phyloP scores from a whole-genome alignment of 2,329 filamentous ascomycete genomes.

The Bretziella fagacearum region DNA sequence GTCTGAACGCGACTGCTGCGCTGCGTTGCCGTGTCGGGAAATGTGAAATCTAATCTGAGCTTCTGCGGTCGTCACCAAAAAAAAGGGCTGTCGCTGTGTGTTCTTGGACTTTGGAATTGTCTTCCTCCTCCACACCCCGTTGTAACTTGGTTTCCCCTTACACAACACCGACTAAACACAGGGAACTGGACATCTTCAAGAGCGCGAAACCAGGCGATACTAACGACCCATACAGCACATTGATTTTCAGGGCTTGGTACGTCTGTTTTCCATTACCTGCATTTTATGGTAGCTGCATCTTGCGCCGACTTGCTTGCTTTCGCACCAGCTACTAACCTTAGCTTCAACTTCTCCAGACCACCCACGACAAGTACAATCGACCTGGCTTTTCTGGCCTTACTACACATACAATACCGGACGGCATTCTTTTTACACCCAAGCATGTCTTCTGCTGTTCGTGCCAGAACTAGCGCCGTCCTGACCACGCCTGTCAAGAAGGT shows the following conservation, averaged over 20 bases:
- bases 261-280: not conserved
- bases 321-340: not conserved
- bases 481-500: constrained; percentile 28
- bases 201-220: not conserved
- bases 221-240: not conserved
- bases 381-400: too few relatives aligned
- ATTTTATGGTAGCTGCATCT: not conserved
- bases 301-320: not conserved
- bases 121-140: too few relatives aligned
- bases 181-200: not conserved
- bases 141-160: too few relatives aligned
- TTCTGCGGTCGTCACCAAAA: too few relatives aligned
- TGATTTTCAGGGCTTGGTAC: not conserved
- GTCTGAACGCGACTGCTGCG: constrained; percentile 2
- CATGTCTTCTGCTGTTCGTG: constrained; percentile 3
- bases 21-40: constrained; percentile 1
- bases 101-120: too few relatives aligned
- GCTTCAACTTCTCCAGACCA: not conserved
- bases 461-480: constrained; percentile 1
- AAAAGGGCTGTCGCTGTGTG: too few relatives aligned
- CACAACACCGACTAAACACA: not conserved
- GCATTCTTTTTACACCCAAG: not conserved
- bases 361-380: not conserved
- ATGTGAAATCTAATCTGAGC: too few relatives aligned
- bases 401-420: too few relatives aligned